Base-by-base conservation (phyloP, 352 stramenopile species). In the Phytophthora cactorum region DNA sequence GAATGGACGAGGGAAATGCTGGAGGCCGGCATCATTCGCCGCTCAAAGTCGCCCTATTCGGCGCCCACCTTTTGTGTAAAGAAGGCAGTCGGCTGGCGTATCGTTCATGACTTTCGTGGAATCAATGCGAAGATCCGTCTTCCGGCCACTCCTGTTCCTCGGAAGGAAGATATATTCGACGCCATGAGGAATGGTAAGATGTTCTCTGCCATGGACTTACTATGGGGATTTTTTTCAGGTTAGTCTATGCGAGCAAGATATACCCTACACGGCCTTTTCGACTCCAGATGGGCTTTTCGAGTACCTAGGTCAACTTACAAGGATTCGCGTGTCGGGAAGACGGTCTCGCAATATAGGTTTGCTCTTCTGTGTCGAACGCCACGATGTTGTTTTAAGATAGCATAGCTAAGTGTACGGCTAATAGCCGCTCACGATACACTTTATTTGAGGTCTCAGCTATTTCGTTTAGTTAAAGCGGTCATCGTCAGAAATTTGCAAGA, bases 121-220 rank as follows among this genome's bases (percentile, higher is more conserved):
- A 59, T 66, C 7, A 66, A 66, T 9, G 4, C 27, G 0, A 52
- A 58, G 1, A 44, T 66, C 5, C 28, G 28, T 0, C 0, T 58
- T 0, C 36, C 34, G 2, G 34, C 57, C 1, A 58, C 38, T 1
- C 38, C 49, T 44, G 17, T 65, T 3, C 49, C 58, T 0, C 36
- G 27, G 0, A 53, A 66, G 15, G 28, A 59, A 52, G 47, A 52
- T 27, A 66, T 66, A 10, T 58, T 17, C 5, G 58, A 58, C n/a
- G 14, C 31, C 1, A 50, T 63, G 45, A 1, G 7, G 0, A 25
- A 22, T 1, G 45, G 51, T 4, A 5, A 34, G 2, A 56, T 63
- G 4, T 56, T 22, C 14, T 38, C 32, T 0, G 41, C 39, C 1
- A 39, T 51, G 28, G 57, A 51, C 14, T 11, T 49, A 8, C 9